A percentile compares a stretch with the other conserved stretches of the same genome.
These are phyloP conservation scores for Aspergillus sergii DNA, from an alignment of 2,329 filamentous ascomycete species.

Conservation along the genomic window DNA sequence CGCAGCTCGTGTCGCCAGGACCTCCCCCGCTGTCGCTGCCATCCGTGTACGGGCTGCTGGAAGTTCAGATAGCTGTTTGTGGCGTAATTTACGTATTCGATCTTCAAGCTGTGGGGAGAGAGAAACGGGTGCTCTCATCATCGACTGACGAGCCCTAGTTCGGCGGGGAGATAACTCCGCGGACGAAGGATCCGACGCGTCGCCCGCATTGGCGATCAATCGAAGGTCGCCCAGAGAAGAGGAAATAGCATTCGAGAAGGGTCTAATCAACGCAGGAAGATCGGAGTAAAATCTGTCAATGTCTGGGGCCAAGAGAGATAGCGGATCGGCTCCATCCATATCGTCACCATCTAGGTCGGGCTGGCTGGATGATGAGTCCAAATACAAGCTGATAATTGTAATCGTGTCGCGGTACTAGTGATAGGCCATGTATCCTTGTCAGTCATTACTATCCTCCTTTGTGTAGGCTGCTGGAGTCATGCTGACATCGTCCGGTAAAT, in stretches of 20 bases:
- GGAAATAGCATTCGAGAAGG: constrained; percentile 31
- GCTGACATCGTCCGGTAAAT: constrained; percentile 38
- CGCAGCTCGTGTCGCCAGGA: constrained; percentile 35
- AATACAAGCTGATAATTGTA: constrained; percentile 40
- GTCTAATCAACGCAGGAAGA: constrained; percentile 27
- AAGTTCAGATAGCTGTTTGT: constrained; percentile 35
- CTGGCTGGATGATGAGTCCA: constrained; percentile 31
- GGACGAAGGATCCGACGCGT: constrained; percentile 11
- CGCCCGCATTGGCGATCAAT: constrained; percentile 25
- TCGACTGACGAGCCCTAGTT: constrained; percentile 13
- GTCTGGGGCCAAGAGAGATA: constrained; percentile 38
- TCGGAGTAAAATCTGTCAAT: constrained; percentile 39
- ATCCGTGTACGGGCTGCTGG: constrained; percentile 36
- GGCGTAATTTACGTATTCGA: constrained; percentile 32
- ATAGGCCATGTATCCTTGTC: background rate
- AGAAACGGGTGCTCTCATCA: constrained; percentile 11
- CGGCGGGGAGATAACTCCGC: constrained; percentile 19
- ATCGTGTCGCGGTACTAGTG: constrained; percentile 38
- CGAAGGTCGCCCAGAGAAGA: constrained; percentile 31
- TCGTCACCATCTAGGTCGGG: constrained; percentile 25
- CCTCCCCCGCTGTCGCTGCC: constrained; percentile 37
- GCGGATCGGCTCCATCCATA: constrained; percentile 23
- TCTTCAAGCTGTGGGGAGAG: constrained; percentile 32
- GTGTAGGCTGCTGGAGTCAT: background rate
- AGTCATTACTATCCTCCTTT: background rate